Conservation (phyloP, 176 grass and related monocot genomes). For the Canna indica region DNA sequence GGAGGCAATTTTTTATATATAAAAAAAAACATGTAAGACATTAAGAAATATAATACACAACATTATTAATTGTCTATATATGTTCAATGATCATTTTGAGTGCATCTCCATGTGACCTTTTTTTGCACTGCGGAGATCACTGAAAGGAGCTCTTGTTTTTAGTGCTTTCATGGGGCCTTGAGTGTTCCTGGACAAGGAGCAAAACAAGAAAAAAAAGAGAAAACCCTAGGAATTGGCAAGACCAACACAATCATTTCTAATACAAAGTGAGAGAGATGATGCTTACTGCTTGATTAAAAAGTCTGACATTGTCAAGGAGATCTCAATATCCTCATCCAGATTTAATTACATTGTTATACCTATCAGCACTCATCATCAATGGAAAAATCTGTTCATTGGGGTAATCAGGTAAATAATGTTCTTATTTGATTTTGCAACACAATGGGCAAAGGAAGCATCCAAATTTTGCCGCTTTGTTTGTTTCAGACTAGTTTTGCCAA, state of each 20-base stretch:
- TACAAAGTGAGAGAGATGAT: too few species aligned
- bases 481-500: not conserved
- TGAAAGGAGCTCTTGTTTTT: not conserved
- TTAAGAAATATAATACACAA: not conserved
- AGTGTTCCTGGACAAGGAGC: not conserved
- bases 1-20: not conserved
- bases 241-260: not conserved
- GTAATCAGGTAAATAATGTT: slow-evolving; percentile 61
- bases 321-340: slow-evolving; percentile 33
- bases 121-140: not conserved
- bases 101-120: not conserved
- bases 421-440: slow-evolving; percentile 5
- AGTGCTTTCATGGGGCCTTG: not conserved
- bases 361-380: too few species aligned
- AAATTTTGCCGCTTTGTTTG: not conserved
- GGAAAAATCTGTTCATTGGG: slow-evolving; percentile 72
- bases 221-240: not conserved
- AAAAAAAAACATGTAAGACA: not conserved
- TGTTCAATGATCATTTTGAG: not conserved
- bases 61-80: not conserved
- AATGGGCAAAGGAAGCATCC: not conserved
- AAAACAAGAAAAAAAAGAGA: not conserved
- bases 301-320: too few species aligned
- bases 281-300: too few species aligned
- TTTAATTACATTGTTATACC: too few species aligned